phyloP scores from a whole-genome alignment of 2,329 filamentous ascomycete species.

The Aspergillus puulaauensis region DNA sequence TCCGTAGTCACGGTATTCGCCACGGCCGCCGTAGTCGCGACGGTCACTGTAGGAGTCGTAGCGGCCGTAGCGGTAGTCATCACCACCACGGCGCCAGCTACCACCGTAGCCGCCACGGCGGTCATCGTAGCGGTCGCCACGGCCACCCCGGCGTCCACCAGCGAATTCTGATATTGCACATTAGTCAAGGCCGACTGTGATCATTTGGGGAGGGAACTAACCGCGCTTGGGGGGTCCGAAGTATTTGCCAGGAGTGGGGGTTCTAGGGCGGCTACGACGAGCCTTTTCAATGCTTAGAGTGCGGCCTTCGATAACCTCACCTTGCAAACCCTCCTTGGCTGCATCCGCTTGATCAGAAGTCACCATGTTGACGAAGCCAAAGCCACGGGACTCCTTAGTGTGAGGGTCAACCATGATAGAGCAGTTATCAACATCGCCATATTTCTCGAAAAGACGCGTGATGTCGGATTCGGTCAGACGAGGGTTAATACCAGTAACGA shows the following conservation, averaged over 20 bases:
- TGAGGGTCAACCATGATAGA: constrained; percentile 99
- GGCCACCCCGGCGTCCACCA: constrained; percentile 54
- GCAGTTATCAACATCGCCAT: constrained; percentile 97
- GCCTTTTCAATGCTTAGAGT: constrained; percentile 99
- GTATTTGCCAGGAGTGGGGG: constrained; percentile 97
- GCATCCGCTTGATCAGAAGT: constrained; percentile 93
- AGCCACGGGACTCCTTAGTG: constrained; percentile 96
- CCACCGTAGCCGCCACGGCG: constrained; percentile 52
- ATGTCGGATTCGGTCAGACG: constrained; percentile 87
- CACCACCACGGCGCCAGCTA: constrained; percentile 46
- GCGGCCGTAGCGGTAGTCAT: constrained; percentile 44
- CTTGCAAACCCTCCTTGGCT: constrained; percentile 92
- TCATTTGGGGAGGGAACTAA: constrained; percentile 49
- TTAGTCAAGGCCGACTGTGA: neutral
- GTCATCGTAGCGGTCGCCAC: constrained; percentile 52
- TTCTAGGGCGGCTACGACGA: constrained; percentile 88
- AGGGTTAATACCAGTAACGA: constrained; percentile 97
- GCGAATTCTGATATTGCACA: constrained; percentile 33
- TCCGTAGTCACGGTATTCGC: constrained; percentile 47
- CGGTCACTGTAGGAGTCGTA: constrained; percentile 50
- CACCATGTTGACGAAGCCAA: constrained; percentile 99
- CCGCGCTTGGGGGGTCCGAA: constrained; percentile 97
- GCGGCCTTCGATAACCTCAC: constrained; percentile 90
- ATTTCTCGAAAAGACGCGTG: constrained; percentile 95
- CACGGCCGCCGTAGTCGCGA: constrained; percentile 48